phyloP scores from a whole-genome alignment of 164 flowering plant species.

The Sedum album region DNA sequence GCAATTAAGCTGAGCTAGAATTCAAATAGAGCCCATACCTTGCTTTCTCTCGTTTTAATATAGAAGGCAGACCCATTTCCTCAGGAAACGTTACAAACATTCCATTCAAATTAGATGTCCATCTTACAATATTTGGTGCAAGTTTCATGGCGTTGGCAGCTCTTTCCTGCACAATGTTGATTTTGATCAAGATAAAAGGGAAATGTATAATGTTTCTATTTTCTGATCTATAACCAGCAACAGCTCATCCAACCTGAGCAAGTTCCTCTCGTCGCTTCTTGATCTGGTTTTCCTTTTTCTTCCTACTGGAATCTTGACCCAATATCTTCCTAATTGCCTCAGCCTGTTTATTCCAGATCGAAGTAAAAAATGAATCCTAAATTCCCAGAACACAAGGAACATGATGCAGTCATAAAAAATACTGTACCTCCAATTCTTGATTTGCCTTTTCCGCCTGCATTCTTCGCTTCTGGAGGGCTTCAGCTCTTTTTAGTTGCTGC shows the following conservation, averaged over 20 bases:
- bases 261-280: slow-evolving; percentile 30
- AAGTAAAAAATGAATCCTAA: not conserved
- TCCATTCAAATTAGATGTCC: slow-evolving; percentile 32
- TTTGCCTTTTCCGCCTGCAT: slow-evolving; percentile 84
- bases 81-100: slow-evolving; percentile 31
- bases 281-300: slow-evolving; percentile 35
- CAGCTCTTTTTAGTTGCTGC: slow-evolving; percentile 82
- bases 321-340: slow-evolving; percentile 48
- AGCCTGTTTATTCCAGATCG: slow-evolving; percentile 20
- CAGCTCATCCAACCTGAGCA: slow-evolving; percentile 20
- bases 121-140: slow-evolving; percentile 29
- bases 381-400: not conserved
- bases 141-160: slow-evolving; percentile 24
- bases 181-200: not conserved
- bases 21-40: slow-evolving; percentile 18
- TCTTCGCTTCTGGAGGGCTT: slow-evolving; percentile 83
- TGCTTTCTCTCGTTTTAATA: slow-evolving; percentile 26
- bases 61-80: slow-evolving; percentile 37
- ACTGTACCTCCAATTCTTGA: slow-evolving; percentile 66
- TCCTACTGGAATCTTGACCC: slow-evolving; percentile 49
- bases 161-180: slow-evolving; percentile 23
- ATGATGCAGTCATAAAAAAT: not conserved
- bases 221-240: not conserved
- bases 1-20: not conserved
- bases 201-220: not conserved